Evolutionary conservation across 2,329 filamentous ascomycete species (phyloP), one percentile per base, ranked within the genome.

Genomic region (Fusarium sambucinum): DNA sequence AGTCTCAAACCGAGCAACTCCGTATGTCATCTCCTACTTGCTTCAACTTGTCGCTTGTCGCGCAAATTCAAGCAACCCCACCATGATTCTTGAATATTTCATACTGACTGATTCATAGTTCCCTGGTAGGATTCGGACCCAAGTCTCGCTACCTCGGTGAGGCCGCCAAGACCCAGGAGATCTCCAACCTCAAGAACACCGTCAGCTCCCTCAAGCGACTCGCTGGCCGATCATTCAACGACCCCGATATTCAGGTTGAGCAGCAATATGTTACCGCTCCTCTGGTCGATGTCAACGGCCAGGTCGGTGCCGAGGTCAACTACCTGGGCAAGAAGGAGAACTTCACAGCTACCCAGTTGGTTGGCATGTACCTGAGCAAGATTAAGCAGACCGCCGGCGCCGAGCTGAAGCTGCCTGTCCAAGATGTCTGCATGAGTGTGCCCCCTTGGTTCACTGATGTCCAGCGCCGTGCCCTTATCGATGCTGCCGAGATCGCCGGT

Each of bases 181-280:
- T 97, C 79, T 97, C 95, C 78, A 99, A 99, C 87, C 89, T 98
- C 77, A 99, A 98, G 87, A 99, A 99, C 88, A 99, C 96, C 73
- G 92, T 99, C 83, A 86, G 89, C 80, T 94, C 89, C 73, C 88
- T 99, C 76, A 97, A 97, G 85, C 93, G 96, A 77, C 90, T 99
- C 74, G 91, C 92, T 77, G 96, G 96, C 78, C 93, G 96, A 78
- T 86, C 87, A 68, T 87, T 95, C 82, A 90, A 86, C 80, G 96
- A 99, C 78, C 94, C 96, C 78, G 96, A 99, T 86, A 87, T 97
- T 69, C 88, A 94, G 82, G 87, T 96, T 78, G 96, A 99, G 87
- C 92, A 97, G 83, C 87, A 97, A 77, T 97, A 89, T 82, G 90
- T 96, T 78, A 94, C 94, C 37, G 92, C 94, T 52, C 86, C 90